Base-by-base conservation (phyloP, 2,329 filamentous ascomycete genomes). In the Hypoxylon sp. region DNA sequence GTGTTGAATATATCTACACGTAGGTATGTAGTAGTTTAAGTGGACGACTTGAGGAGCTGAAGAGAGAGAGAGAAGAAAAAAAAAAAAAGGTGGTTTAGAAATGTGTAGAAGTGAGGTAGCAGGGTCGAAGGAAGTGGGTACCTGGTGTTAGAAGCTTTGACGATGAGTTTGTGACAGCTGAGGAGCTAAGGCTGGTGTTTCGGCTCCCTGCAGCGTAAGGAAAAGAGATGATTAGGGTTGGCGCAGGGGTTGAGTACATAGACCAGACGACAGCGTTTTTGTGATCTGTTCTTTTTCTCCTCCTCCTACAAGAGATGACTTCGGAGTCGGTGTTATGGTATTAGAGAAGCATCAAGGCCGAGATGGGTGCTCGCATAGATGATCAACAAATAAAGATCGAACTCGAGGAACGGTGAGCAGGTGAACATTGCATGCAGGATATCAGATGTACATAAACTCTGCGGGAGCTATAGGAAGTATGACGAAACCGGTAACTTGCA, bases 111-210 rank as follows among this genome's bases (percentile, higher is more conserved):
- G 14, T 49, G 6, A n/a, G 31, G 31, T 40, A 31, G 11, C 22
- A 11, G 10, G 14, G 25, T 42, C 42, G 49, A 35, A 40, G 33
- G 46, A 66, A 66, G 62, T 30, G 58, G 59, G 51, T 69, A 66
- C 35, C n/a, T 35, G 30, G 25, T 53, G 48, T 60, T 46, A 11
- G 64, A 63, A 68, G 61, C 61, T 65, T 63, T 68, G 58, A 64
- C 44, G 54, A 68, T 62, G 35, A 14, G 42, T 42, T 46, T 58
- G 49, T 48, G 50, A 64, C 54, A 31, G 57, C 33, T 11, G 25
- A 48, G 59, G 55, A 68, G 64, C 68, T 70, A 68, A 65, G 50
- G 64, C 49, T 55, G 40, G 53, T 35, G 68, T 70, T 68, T 70
- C 61, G 58, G 14, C 64, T 61, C 61, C 61, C 35, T 68, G 68